Evolutionary conservation across 441 rosid genomes (phyloP), one percentile per base, ranked within the genome.

Genomic region (Gossypium schwendimanii): DNA sequence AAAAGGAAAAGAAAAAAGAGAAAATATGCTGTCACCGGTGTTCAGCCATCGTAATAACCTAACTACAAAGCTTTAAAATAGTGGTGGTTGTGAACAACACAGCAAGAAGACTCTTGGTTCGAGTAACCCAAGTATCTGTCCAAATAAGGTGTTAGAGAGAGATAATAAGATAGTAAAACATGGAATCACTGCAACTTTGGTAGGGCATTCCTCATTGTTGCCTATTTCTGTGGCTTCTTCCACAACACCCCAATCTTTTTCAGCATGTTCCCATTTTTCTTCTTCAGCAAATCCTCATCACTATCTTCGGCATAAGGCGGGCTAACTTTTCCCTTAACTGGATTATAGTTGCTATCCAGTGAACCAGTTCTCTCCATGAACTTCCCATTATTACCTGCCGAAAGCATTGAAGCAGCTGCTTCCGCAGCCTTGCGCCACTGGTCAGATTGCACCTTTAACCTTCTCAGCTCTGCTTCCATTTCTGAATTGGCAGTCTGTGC

Each of bases 341-440:
- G 72, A 54, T 81, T 77, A 62, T 81, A 85, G 60, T 69, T 65
- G 80, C 85, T 81, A 71, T 83, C 88, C 64, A 85, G 24, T 26
- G 88, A 85, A 33, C 81, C 84, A 1, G 77, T 83, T 75, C 86
- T 80, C 70, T 89, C 94, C 67, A 78, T 60, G 70, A 77, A 74
- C 71, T 86, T 89, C 47, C 88, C 88, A 6, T 85, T 88, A 59
- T 81, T 85, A 59, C 86, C 92, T 7, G 82, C 79, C 24, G 94
- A 85, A 76, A 90, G 85, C 88, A 90, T 85, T 0, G 91, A 78
- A 0, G 91, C 86, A 11, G 95, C 95, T 3, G 92, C 91, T 73
- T 90, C 95, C 0, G 92, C 91, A 74, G 95, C 95, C 81, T 90
- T 90, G 77, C 92, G 86, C 92, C 91, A 90, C 75, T 90, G 95